Evolutionary conservation across 352 stramenopile species (phyloP).

Genomic region (Thalassiosira mediterranea): DNA sequence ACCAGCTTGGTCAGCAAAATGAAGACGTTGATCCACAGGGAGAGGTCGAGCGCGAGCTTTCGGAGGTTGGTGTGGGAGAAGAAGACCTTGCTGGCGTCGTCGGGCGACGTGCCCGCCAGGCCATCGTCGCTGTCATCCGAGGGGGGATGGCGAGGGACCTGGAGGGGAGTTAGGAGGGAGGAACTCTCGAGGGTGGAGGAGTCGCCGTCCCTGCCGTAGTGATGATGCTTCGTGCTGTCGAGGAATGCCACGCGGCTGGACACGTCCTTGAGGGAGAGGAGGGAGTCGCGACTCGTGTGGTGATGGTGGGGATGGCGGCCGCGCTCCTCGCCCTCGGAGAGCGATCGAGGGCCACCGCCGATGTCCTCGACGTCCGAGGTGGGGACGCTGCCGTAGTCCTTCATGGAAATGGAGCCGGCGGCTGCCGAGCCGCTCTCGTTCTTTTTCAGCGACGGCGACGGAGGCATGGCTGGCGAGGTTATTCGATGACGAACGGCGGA

Average conservation of each 20-base stretch:
- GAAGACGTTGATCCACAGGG: conserved; percentile 77
- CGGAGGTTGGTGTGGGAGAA: conserved; percentile 49
- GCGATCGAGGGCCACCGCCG: too few relatives aligned
- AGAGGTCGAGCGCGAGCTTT: conserved; percentile 70
- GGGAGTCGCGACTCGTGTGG: conserved; percentile 12
- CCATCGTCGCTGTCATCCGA: background rate
- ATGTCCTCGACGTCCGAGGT: background rate
- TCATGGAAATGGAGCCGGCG: conserved; percentile 8
- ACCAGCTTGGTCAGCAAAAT: conserved; percentile 81
- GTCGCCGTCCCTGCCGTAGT: background rate
- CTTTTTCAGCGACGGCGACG: conserved; percentile 1
- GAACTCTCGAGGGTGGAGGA: background rate
- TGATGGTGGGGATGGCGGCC: background rate
- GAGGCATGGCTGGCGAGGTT: conserved; percentile 4
- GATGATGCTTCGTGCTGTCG: conserved; percentile 43
- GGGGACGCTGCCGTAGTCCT: conserved; percentile 14
- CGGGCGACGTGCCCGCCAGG: background rate
- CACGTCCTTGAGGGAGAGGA: conserved; percentile 32
- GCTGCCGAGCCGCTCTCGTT: background rate
- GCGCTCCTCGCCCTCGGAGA: too few relatives aligned
- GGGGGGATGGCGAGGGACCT: conserved; percentile 5
- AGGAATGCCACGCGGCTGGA: conserved; percentile 33
- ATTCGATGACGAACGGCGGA: too few relatives aligned
- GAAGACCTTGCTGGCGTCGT: conserved; percentile 4
- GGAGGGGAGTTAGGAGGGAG: background rate